Evolutionary conservation across 441 rosid genomes (phyloP).

Genomic region (Geranium incanum): DNA sequence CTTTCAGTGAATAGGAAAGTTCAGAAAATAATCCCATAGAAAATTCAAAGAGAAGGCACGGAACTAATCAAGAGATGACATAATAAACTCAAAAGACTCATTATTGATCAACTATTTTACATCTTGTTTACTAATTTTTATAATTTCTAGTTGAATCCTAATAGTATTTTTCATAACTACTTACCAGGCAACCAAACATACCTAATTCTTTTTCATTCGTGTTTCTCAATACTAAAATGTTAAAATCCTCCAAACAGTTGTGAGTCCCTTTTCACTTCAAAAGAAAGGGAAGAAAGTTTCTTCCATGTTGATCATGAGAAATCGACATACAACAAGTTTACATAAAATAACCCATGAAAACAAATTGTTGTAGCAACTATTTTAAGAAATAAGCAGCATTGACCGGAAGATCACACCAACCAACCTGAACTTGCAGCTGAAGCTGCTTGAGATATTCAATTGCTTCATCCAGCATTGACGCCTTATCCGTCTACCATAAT

Average conservation of each 20-base stretch:
- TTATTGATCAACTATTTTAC: background rate
- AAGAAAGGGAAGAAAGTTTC: background rate
- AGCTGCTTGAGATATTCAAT: slow-evolving; percentile 79
- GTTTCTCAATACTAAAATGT: background rate
- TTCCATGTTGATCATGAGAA: background rate
- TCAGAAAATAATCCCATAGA: background rate
- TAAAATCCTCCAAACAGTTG: background rate
- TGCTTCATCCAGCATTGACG: slow-evolving; percentile 84
- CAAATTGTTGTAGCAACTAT: background rate
- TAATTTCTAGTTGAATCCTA: background rate
- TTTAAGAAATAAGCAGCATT: background rate
- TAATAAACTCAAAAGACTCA: background rate
- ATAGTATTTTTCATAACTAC: background rate
- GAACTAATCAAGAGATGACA: background rate
- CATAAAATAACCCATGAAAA: background rate
- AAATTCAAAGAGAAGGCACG: background rate
- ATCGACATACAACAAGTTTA: background rate
- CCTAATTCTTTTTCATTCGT: background rate
- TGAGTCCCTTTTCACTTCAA: background rate
- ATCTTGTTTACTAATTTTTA: background rate
- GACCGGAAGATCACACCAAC: slow-evolving; percentile 13
- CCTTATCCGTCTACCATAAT: slow-evolving; percentile 60
- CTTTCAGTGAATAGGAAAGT: background rate
- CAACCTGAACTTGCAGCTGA: slow-evolving; percentile 80
- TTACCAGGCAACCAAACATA: background rate